These are phyloP conservation scores for Eremochloa ophiuroides DNA, from an alignment of 176 grass and related monocot genomes.

Conservation along the genomic window DNA sequence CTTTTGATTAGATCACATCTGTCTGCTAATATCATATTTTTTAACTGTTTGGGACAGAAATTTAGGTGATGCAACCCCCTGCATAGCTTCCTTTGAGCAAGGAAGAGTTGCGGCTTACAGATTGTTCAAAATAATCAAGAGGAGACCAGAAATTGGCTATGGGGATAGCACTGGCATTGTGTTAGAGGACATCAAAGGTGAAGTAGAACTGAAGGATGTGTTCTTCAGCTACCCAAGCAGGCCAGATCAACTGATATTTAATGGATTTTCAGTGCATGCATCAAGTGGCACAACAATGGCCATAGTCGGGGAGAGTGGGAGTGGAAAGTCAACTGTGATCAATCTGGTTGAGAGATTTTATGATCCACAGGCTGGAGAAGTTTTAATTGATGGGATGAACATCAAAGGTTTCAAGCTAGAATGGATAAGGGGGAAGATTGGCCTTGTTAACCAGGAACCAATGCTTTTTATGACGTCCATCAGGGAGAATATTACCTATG, in stretches of 20 bases:
- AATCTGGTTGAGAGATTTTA: slow-evolving; percentile 79
- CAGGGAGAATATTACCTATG: slow-evolving; percentile 50
- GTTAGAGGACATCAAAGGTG: slow-evolving; percentile 37
- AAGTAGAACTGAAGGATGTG: slow-evolving; percentile 53
- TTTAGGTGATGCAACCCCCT: slow-evolving; percentile 58
- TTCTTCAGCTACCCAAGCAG: slow-evolving; percentile 56
- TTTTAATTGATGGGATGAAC: slow-evolving; percentile 70
- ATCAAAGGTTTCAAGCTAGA: slow-evolving; percentile 55
- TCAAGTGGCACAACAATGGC: slow-evolving; percentile 64
- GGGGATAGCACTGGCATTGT: slow-evolving; percentile 25
- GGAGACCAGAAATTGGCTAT: slow-evolving; percentile 43
- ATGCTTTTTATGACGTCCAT: slow-evolving; percentile 52
- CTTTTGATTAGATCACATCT: background rate
- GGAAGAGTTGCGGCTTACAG: slow-evolving; percentile 45
- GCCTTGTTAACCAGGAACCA: slow-evolving; percentile 59
- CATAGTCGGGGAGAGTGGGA: slow-evolving; percentile 84
- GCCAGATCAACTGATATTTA: slow-evolving; percentile 48
- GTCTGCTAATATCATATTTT: background rate
- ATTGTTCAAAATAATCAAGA: slow-evolving; percentile 47
- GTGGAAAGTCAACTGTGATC: slow-evolving; percentile 81
- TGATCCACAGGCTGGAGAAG: slow-evolving; percentile 64
- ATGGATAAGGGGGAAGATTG: slow-evolving; percentile 56
- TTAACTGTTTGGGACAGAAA: slow-evolving; percentile 36
- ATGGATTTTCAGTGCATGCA: slow-evolving; percentile 56
- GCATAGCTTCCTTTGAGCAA: slow-evolving; percentile 34